These are phyloP conservation scores for Fagus sylvatica DNA, from an alignment of 306 rosid genomes.

Conservation along the genomic window DNA sequence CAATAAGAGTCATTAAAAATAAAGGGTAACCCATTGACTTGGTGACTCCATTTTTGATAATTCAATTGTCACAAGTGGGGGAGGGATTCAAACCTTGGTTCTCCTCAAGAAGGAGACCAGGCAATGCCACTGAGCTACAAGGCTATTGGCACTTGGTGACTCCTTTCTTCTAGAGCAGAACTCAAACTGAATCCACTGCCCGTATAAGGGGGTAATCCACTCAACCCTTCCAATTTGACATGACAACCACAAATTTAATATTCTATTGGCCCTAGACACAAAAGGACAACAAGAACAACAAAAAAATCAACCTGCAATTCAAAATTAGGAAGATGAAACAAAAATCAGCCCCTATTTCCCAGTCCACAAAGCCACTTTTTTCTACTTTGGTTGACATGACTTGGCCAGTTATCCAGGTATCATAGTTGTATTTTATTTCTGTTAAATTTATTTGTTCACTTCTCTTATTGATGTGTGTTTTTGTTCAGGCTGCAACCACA, in stretches of 20 bases:
- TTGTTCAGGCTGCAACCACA: constrained; percentile 84
- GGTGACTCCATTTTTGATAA: background rate
- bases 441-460: constrained; percentile 9
- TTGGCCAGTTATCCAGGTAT: constrained; percentile 98
- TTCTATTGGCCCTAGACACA: too few relatives aligned
- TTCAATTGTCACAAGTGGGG: too few relatives aligned
- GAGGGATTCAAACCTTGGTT: too few relatives aligned
- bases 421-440: constrained; percentile 3
- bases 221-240: background rate
- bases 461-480: constrained; percentile 28
- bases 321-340: too few relatives aligned
- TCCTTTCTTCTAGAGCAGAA: background rate
- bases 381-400: constrained; percentile 78
- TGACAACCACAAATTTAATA: too few relatives aligned
- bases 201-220: background rate
- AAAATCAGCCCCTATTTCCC: too few relatives aligned
- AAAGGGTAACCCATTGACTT: background rate
- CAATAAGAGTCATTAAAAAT: background rate
- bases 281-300: too few relatives aligned
- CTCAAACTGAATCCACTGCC: background rate
- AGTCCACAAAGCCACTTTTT: constrained; percentile 51
- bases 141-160: background rate
- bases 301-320: too few relatives aligned
- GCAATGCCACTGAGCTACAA: too few relatives aligned
- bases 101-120: too few relatives aligned